Evolutionary conservation across 2,329 filamentous ascomycete species (phyloP).

Genomic region (Zymoseptoria pseudotritici): DNA sequence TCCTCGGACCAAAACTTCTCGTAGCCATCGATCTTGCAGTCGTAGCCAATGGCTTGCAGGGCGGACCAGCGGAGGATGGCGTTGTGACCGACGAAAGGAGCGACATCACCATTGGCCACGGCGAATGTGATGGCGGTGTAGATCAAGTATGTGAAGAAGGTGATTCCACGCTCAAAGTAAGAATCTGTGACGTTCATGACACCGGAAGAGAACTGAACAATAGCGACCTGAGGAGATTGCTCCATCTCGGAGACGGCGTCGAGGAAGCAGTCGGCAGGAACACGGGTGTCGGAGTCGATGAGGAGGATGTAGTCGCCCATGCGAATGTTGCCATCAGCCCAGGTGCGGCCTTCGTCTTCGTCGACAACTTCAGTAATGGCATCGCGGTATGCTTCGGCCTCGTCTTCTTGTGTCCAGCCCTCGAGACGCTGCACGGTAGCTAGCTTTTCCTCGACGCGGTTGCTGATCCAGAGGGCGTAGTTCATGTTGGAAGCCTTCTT

Average conservation of each 20-base stretch:
- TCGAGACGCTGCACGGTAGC: conserved; percentile 47
- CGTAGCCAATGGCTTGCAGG: conserved; percentile 64
- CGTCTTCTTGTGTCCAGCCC: conserved; percentile 62
- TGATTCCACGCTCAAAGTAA: conserved; percentile 45
- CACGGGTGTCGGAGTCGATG: conserved; percentile 73
- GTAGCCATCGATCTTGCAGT: conserved; percentile 57
- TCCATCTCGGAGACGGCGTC: conserved; percentile 79
- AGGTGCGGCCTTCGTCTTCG: conserved; percentile 58
- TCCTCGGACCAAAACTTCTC: conserved; percentile 78
- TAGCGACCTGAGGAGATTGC: conserved; percentile 67
- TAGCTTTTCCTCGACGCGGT: conserved; percentile 63
- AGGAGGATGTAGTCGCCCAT: conserved; percentile 76
- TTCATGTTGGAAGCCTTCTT: conserved; percentile 73
- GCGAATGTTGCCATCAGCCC: conserved; percentile 80
- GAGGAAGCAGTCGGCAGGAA: conserved; percentile 67
- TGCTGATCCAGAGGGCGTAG: conserved; percentile 56
- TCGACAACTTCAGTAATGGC: conserved; percentile 59
- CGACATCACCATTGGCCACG: conserved; percentile 69
- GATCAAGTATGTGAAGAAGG: conserved; percentile 54
- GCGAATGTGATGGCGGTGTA: conserved; percentile 71
- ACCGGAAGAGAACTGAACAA: conserved; percentile 69
- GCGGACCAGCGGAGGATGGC: conserved; percentile 69
- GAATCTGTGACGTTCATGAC: conserved; percentile 73
- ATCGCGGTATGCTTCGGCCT: conserved; percentile 58
- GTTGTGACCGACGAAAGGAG: conserved; percentile 76